Conservation (phyloP, 495 filamentous ascomycete genomes). For the Trichoderma orchidacearum region DNA sequence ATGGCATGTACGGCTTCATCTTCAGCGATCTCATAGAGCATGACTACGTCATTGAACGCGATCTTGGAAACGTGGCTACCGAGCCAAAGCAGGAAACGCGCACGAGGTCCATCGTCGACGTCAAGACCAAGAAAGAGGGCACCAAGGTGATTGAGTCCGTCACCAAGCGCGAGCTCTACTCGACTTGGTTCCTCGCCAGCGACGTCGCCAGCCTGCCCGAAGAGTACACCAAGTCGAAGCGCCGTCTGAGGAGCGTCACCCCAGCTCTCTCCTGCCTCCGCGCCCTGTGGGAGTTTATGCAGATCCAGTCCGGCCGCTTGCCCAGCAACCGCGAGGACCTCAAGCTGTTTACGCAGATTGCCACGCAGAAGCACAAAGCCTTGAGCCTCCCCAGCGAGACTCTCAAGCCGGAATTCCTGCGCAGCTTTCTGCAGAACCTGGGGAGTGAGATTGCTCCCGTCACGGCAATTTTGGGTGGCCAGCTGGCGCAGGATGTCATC, state of each 20-base stretch:
- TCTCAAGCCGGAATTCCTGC: constrained; percentile 64
- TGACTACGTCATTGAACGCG: constrained; percentile 74
- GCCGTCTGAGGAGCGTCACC: constrained; percentile 60
- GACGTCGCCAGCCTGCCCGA: constrained; percentile 59
- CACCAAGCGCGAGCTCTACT: constrained; percentile 82
- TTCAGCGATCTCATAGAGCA: constrained; percentile 86
- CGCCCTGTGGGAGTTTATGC: constrained; percentile 68
- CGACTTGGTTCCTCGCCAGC: constrained; percentile 59
- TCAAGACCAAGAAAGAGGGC: constrained; percentile 58
- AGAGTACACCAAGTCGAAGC: constrained; percentile 50
- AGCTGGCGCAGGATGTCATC: constrained; percentile 91
- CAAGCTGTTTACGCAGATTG: constrained; percentile 59
- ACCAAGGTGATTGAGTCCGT: constrained; percentile 72
- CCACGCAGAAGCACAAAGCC: constrained; percentile 58
- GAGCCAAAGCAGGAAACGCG: constrained; percentile 46
- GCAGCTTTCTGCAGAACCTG: constrained; percentile 69
- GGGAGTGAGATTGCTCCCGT: constrained; percentile 74
- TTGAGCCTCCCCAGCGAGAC: constrained; percentile 66
- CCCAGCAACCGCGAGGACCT: constrained; percentile 46
- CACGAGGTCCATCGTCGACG: constrained; percentile 61
- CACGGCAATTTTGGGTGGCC: constrained; percentile 77
- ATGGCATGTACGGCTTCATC: constrained; percentile 89
- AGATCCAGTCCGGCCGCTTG: constrained; percentile 32
- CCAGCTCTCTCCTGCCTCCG: constrained; percentile 71
- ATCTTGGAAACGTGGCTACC: constrained; percentile 62